Evolutionary conservation across 495 filamentous ascomycete species (phyloP).

Genomic region (Elasticomyces elasticus): DNA sequence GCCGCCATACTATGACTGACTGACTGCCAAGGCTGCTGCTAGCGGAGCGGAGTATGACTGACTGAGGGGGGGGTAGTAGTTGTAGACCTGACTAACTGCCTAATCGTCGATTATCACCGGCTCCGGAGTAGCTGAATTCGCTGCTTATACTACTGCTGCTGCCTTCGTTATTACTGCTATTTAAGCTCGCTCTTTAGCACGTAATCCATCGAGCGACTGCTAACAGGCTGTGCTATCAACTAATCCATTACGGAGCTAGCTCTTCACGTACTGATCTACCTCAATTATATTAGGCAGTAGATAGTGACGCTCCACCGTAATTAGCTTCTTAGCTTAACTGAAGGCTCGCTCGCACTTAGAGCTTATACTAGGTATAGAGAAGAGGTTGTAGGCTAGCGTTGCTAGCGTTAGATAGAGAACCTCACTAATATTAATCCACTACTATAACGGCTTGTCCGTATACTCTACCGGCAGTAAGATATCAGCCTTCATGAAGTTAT

Average conservation of each 20-base stretch:
- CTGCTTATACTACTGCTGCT: not conserved
- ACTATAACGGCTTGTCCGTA: not conserved
- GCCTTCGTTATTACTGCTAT: not conserved
- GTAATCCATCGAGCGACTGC: not conserved
- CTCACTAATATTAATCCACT: slow-evolving; percentile 4
- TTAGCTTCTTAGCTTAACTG: slow-evolving; percentile 8
- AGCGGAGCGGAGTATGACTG: not conserved
- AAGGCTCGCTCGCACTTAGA: slow-evolving; percentile 12
- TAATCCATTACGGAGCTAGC: not conserved
- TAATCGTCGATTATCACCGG: not conserved
- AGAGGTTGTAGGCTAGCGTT: slow-evolving; percentile 4
- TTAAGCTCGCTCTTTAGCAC: not conserved
- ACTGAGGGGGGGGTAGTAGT: not conserved
- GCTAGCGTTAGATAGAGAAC: too few relatives aligned
- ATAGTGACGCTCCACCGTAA: slow-evolving; percentile 3
- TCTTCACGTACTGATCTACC: slow-evolving; percentile 3
- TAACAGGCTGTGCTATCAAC: not conserved
- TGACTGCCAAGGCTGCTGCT: not conserved
- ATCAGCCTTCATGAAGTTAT: slow-evolving; percentile 1
- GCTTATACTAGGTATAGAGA: slow-evolving; percentile 9
- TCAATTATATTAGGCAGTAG: slow-evolving; percentile 3
- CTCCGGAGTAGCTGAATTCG: not conserved
- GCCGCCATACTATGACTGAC: not conserved
- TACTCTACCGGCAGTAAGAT: not conserved
- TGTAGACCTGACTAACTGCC: not conserved